Percentiles rank a stretch among this genome's conserved stretches.
Evolutionary conservation across 75 land plant species (phyloP).

Genomic region (Chamaecyparis obtusa): DNA sequence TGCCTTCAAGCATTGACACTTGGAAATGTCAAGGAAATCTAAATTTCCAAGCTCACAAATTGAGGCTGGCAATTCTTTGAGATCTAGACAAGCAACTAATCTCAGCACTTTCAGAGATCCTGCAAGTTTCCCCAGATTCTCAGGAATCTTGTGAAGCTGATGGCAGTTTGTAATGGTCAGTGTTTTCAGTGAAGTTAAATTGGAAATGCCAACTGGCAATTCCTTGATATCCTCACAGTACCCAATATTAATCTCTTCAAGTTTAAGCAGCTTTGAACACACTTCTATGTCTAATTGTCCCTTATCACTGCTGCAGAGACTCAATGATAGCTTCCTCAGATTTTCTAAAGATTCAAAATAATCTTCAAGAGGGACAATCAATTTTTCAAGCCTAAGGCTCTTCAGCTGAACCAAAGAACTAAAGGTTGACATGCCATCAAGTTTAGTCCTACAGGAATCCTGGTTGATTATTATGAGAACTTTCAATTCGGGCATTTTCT

Average conservation of each 20-base stretch:
- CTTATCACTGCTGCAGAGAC: constrained; percentile 33
- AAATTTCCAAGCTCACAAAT: constrained; percentile 29
- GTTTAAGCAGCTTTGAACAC: constrained; percentile 20
- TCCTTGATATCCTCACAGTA: constrained; percentile 39
- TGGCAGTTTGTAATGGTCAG: constrained; percentile 54
- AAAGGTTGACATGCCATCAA: constrained; percentile 31
- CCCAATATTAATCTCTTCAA: constrained; percentile 46
- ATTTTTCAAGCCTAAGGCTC: constrained; percentile 54
- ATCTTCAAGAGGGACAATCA: constrained; percentile 20
- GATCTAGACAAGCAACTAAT: constrained; percentile 40
- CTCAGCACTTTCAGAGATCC: constrained; percentile 30
- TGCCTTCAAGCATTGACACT: constrained; percentile 34
- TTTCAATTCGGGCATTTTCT: constrained; percentile 47
- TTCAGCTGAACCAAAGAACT: constrained; percentile 29
- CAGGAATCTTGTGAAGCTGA: constrained; percentile 35
- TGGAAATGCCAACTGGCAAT: constrained; percentile 44
- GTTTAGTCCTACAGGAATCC: constrained; percentile 17
- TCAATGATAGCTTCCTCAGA: constrained; percentile 39
- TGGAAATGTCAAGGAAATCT: constrained; percentile 53
- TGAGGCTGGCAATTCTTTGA: constrained; percentile 37
- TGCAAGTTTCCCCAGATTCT: constrained; percentile 28
- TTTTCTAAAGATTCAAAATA: constrained; percentile 19
- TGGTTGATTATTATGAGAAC: constrained; percentile 41
- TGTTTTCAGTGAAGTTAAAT: constrained; percentile 24
- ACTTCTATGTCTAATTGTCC: constrained; percentile 1